Base-by-base conservation (phyloP, 2,329 filamentous ascomycete species). In the Phoma sp. region DNA sequence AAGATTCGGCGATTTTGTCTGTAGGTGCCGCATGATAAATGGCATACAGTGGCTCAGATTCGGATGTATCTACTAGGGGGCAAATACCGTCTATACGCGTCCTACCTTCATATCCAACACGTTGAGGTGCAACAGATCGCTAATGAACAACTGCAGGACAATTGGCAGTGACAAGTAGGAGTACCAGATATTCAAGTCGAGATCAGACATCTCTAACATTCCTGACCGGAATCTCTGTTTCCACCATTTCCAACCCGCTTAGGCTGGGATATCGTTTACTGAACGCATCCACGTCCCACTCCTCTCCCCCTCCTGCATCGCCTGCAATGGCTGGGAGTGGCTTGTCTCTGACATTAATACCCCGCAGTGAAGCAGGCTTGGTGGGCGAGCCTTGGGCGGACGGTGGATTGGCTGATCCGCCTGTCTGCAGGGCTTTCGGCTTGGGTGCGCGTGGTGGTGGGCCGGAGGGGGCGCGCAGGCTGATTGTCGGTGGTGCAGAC, bases 251-350 rank as follows among this genome's bases (percentile, higher is more conserved):
- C 64, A 97, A 85, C 9, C 91, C 85, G 51, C 87, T 88, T 55
- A 98, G 78, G 71, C 90, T 96, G 0, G 94, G 94, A 75, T 92
- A 97, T 55, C 92, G 82, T 76, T 92, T 92, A 57, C 88, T 88
- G 73, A 98, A 97, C 70, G 91, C 84, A 21, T 77, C 77, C 59
- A 74, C 58, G 56, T 88, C 85, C 81, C 83, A 85, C 53, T 87
- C 85, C 40, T 87, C 85, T 2, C 58, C 45, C 7, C 43, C 58
- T 21, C 29, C 53, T 7, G 24, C 52, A 25, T 43, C 41, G 13
- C 50, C 50, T 12, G 40, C 54, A 10, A 47, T 22, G 13, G 37
- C n/a, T 3, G 63, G 62, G 2, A 70, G 53, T 8, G 63, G 63
- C 36, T 70, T 73, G 13, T 71, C 65, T 24, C 57, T 63, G 22